Evolutionary conservation across 2,329 filamentous ascomycete species (phyloP), one percentile per base, ranked within the genome.

Genomic region (Albifimbria verrucaria): DNA sequence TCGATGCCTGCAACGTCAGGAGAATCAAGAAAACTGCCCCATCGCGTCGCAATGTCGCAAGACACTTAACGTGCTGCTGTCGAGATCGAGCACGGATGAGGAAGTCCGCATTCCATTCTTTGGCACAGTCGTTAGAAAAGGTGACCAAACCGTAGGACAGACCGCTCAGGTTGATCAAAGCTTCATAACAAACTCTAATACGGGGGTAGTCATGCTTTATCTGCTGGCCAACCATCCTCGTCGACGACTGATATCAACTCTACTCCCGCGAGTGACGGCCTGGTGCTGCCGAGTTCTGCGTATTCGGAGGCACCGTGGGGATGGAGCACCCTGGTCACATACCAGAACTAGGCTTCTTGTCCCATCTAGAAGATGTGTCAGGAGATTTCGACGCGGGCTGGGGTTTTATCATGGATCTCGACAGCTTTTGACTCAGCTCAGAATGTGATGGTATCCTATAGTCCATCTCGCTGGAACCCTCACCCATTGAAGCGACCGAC

Each of bases 31-130:
- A 7, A 45, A 47, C 9, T 57, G 55, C 39, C 51, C 41, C 12
- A 52, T 62, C 9, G 52, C 58, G 4, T 48, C 54, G 18, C 60
- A 62, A 26, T 62, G 59, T 26, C 52, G 55, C 20, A 56, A 54
- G 22, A 50, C 48, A 32, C 52, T 56, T 5, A 49, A 24, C 17
- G 39, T 50, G 51, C 44, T 53, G 28, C 21, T 50, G 17, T 10
- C 28, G 17, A 10, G 10, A 36, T 2, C 22, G 22, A 26, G 22
- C 3, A 15, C 41, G 17, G 42, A 51, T 1, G 7, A 20, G 20
- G 47, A 55, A 36, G 48, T 55, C 9, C 17, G 45, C 11, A 55
- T 55, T n/a, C 51, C 53, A 22, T 55, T 44, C 45, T 60, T 49
- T 48, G 49, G 48, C 10, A 43, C 42, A 22, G 54, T 61, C 12